Percentiles rank a stretch among this genome's conserved stretches.
Evolutionary conservation across 73 alveolate species (phyloP).

Genomic region (Tetrahymena borealis): DNA sequence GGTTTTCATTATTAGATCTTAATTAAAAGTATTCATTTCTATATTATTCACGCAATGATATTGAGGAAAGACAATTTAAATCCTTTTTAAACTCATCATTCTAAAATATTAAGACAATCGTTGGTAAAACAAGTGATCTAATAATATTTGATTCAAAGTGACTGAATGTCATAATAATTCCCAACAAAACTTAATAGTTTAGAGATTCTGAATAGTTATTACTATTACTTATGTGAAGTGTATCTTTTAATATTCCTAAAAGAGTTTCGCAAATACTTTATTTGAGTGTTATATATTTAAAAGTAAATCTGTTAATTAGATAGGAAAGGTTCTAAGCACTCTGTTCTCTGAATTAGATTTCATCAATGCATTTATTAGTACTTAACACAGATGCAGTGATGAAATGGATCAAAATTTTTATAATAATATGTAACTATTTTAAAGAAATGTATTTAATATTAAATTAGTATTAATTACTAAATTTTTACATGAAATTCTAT

Average conservation of each 20-base stretch:
- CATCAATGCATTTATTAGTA: neutral
- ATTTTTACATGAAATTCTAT: neutral
- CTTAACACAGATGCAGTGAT: neutral
- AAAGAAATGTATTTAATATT: neutral
- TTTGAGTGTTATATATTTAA: neutral
- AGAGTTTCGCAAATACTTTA: neutral
- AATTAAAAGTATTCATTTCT: neutral
- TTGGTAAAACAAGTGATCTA: neutral
- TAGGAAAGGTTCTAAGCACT: neutral
- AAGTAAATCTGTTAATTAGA: neutral
- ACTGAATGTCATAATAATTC: neutral
- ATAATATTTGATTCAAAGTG: neutral
- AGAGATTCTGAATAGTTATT: neutral
- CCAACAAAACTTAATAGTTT: neutral
- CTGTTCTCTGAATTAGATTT: neutral
- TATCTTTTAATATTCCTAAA: neutral
- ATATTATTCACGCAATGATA: neutral
- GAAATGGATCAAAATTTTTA: neutral
- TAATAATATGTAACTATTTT: neutral
- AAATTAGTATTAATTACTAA: neutral
- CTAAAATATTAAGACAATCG: neutral
- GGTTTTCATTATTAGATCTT: neutral
- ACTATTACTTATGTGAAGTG: no score
- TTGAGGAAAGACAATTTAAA: neutral
- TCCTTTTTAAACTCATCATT: neutral